phyloP scores from a whole-genome alignment of 2,329 filamentous ascomycete genomes.

The Penicillium palitans region DNA sequence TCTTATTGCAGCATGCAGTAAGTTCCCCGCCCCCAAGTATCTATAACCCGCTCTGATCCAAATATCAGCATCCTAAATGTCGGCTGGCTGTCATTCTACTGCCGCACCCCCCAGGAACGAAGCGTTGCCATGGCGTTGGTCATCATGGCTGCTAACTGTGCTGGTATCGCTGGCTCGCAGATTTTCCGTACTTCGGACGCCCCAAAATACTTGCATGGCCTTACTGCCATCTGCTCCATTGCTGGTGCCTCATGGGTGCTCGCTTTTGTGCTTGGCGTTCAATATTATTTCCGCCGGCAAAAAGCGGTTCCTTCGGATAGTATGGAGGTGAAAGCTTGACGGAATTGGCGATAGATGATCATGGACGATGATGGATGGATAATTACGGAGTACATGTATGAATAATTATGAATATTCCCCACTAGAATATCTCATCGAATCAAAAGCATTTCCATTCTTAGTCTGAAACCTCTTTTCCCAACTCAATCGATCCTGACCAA shows the following conservation, averaged over 20 bases:
- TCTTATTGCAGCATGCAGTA: constrained; percentile 42
- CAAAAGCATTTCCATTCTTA: background rate
- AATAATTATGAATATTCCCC: background rate
- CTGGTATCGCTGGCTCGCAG: constrained; percentile 62
- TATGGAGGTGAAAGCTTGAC: background rate
- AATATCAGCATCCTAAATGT: constrained; percentile 52
- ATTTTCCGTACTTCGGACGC: constrained; percentile 50
- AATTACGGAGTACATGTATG: background rate
- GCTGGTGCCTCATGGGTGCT: constrained; percentile 29
- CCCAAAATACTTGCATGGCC: constrained; percentile 26
- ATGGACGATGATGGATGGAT: background rate
- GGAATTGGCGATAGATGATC: background rate
- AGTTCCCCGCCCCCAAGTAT: background rate
- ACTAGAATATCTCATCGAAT: background rate
- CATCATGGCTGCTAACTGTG: constrained; percentile 63
- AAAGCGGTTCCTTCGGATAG: constrained; percentile 15
- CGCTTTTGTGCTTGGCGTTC: constrained; percentile 18
- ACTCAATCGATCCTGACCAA: background rate
- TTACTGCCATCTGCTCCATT: constrained; percentile 29
- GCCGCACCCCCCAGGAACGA: constrained; percentile 58
- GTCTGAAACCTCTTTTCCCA: background rate
- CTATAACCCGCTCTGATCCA: constrained; percentile 7
- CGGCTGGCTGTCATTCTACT: constrained; percentile 59
- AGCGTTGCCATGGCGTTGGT: constrained; percentile 61
- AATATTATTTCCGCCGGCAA: constrained; percentile 25